Evolutionary conservation across 2,329 filamentous ascomycete species (phyloP), one percentile per base, ranked within the genome.

Genomic region (Pestalotiopsis sp.): DNA sequence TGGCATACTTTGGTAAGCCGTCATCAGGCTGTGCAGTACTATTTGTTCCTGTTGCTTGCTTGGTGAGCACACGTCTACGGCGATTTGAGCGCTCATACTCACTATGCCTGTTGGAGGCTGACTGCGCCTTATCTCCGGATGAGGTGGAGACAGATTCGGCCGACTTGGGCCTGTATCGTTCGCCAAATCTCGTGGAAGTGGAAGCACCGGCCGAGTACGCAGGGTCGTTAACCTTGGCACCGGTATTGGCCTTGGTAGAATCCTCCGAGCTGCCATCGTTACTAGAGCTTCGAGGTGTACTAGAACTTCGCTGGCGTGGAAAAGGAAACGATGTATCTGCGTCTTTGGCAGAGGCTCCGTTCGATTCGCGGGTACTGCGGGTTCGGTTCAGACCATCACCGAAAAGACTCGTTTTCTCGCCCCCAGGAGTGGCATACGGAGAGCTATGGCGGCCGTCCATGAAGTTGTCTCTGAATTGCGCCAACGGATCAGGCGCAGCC

Each of bases 331-430:
- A 64, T 12, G 49, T 58, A 23, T 27, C 64, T n/a, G 41, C 66
- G 23, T 76, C 74, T 11, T 62, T 72, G 12, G 70, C 71, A 39
- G 70, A 67, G 36, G 68, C 71, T 66, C 77, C 78, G 14, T 76
- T 71, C 7, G 77, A 71, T 39, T 82, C 80, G 41, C 83, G 81
- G 20, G 81, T 81, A 75, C 84, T 87, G 69, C 80, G 82, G 4
- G 84, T 79, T n/a, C 85, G 80, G 11, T 76, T 77, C 31, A 80
- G 74, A 6, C 76, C 77, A 2, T 82, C 84, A 59, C 88, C 87
- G 69, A 88, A 89, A 0, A 87, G 84, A 60, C 88, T 85, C 4
- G 87, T 85, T 78, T 86, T 90, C 75, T 91, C 89, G 41, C 88
- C 87, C 13, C 86, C 83, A 39, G 85, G 82, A 1, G 81, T 84